Conservation (phyloP, 768 basidiomycete genomes). For the Mycena latifolia region DNA sequence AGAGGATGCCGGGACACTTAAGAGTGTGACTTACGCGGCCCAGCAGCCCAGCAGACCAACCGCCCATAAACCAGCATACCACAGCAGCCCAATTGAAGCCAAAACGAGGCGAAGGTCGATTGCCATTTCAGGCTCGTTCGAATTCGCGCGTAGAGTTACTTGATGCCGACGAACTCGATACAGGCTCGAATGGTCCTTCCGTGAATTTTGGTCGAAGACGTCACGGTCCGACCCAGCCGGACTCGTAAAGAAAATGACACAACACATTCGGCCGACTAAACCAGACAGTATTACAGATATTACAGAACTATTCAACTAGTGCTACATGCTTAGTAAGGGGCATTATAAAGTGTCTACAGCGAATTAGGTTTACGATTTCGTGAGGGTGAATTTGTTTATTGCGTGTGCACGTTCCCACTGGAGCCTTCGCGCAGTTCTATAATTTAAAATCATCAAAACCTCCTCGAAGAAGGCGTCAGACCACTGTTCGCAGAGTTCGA, state of each 20-base stretch:
- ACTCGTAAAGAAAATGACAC: background rate
- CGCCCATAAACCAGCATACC: constrained; percentile 75
- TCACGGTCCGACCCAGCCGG: background rate
- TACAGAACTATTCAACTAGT: too few relatives aligned
- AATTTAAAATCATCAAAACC: constrained; percentile 70
- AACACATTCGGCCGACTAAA: too few relatives aligned
- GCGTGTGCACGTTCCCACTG: constrained; percentile 26
- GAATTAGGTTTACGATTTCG: constrained; percentile 4
- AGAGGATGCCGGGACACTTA: constrained; percentile 3
- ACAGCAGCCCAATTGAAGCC: constrained; percentile 62
- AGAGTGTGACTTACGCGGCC: constrained; percentile 68
- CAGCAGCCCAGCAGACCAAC: constrained; percentile 76
- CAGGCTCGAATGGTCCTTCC: too few relatives aligned
- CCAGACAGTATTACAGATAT: too few relatives aligned
- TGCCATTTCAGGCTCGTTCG: too few relatives aligned
- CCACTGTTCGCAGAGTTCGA: constrained; percentile 67
- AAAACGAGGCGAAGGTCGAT: constrained; percentile 38
- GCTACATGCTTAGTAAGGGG: too few relatives aligned
- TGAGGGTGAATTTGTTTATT: background rate
- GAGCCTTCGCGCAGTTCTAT: constrained; percentile 34
- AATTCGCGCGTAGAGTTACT: too few relatives aligned
- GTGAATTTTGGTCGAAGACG: background rate
- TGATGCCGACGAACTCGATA: too few relatives aligned
- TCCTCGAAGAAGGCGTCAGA: constrained; percentile 73
- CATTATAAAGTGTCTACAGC: background rate